A percentile compares a stretch with the other conserved stretches of the same genome.
Conservation (phyloP, 2,329 filamentous ascomycete species). For the Albifimbria verrucaria region DNA sequence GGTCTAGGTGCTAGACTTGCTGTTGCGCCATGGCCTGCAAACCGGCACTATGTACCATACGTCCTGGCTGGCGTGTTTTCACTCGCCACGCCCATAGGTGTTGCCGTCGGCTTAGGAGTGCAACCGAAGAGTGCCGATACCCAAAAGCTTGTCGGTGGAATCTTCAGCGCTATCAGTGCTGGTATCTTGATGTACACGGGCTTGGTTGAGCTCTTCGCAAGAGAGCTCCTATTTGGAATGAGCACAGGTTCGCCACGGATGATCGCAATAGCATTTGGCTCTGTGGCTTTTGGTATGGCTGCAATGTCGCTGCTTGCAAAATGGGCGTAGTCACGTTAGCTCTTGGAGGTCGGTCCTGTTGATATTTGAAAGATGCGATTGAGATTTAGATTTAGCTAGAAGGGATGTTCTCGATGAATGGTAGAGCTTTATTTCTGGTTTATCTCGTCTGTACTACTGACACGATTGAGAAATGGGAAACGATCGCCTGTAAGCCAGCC, state of each 20-base stretch:
- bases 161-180: slow-evolving; percentile 85
- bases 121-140: slow-evolving; percentile 41
- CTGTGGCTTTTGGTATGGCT: slow-evolving; percentile 69
- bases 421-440: too few species aligned
- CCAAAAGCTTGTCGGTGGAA: slow-evolving; percentile 72
- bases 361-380: too few species aligned
- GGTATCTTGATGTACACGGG: slow-evolving; percentile 93
- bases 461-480: too few species aligned
- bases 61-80: slow-evolving; percentile 69
- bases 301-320: slow-evolving; percentile 82
- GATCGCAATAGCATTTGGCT: slow-evolving; percentile 66
- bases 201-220: slow-evolving; percentile 87
- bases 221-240: slow-evolving; percentile 98
- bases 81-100: slow-evolving; percentile 78
- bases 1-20: slow-evolving; percentile 78
- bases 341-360: too few species aligned
- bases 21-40: slow-evolving; percentile 69
- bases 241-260: slow-evolving; percentile 66
- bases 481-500: too few species aligned
- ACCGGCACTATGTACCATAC: slow-evolving; percentile 72
- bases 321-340: too few species aligned
- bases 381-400: too few species aligned
- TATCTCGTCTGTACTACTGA: too few species aligned
- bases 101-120: slow-evolving; percentile 79
- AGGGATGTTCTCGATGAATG: too few species aligned